These are phyloP conservation scores for Venturia aucupariae DNA, from an alignment of 2,329 filamentous ascomycete genomes.

Conservation along the genomic window DNA sequence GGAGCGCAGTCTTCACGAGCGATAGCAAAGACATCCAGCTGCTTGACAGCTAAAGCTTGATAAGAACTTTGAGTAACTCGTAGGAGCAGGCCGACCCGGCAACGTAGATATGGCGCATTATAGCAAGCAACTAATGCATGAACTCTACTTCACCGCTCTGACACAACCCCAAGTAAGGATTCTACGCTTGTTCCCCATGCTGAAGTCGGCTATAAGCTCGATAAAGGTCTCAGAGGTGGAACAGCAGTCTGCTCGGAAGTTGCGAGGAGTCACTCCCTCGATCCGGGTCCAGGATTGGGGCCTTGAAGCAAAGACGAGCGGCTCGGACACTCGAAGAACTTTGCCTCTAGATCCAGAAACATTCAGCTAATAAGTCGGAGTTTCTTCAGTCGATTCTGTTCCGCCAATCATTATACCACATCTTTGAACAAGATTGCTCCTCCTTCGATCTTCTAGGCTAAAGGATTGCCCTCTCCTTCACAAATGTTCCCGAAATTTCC, in stretches of 20 bases:
- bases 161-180: too few relatives aligned
- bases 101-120: not conserved
- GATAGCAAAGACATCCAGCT: too few relatives aligned
- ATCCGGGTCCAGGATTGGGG: too few relatives aligned
- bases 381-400: not conserved
- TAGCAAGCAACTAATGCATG: not conserved
- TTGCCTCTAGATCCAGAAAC: too few relatives aligned
- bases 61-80: not conserved
- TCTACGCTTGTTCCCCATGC: not conserved
- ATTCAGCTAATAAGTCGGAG: not conserved
- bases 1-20: not conserved
- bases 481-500: slow-evolving; percentile 22
- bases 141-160: not conserved
- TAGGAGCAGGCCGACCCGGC: not conserved
- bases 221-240: not conserved
- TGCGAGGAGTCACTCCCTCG: too few relatives aligned
- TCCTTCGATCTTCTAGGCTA: slow-evolving; percentile 22
- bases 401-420: not conserved
- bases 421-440: slow-evolving; percentile 25
- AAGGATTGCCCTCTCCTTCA: slow-evolving; percentile 26
- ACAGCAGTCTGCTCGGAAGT: too few relatives aligned
- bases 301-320: too few relatives aligned
- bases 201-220: not conserved
- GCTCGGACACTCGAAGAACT: too few relatives aligned
- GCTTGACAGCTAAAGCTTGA: not conserved